These are phyloP conservation scores for Diddensiella transvaalensis DNA, from an alignment of 805 yeast species.

Conservation along the genomic window DNA sequence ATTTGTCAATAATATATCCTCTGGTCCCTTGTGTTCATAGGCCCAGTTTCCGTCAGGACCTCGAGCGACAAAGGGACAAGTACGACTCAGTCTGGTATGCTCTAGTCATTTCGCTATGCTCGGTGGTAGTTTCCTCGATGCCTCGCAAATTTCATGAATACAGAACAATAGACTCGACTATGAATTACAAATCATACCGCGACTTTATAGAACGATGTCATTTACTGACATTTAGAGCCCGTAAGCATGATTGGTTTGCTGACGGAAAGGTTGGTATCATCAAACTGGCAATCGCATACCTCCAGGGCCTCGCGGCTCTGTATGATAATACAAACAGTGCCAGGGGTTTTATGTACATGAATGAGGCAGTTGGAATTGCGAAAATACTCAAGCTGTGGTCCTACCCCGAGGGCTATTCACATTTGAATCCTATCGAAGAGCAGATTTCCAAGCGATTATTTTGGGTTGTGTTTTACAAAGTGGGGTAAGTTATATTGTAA, in stretches of 20 bases:
- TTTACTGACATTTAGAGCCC: neutral
- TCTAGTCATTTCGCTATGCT: neutral
- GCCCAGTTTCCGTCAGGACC: neutral
- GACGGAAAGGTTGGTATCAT: neutral
- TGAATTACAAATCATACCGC: neutral
- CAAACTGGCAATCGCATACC: slow-evolving; percentile 1
- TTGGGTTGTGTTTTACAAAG: neutral
- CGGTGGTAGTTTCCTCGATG: neutral
- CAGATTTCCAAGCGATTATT: neutral
- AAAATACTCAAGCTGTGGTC: neutral
- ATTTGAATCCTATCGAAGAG: neutral
- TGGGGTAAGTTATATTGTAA: neutral
- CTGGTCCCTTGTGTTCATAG: slow-evolving; percentile 1
- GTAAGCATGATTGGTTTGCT: slow-evolving; percentile 1
- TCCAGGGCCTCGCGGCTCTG: neutral
- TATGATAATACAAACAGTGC: neutral
- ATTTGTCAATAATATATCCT: neutral
- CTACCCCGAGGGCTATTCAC: neutral
- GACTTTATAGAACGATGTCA: neutral
- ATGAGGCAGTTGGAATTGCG: neutral
- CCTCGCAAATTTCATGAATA: slow-evolving; percentile 2
- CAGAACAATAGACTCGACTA: neutral
- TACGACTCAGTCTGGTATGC: neutral
- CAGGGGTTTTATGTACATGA: neutral
- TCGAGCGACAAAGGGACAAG: neutral